phyloP scores from a whole-genome alignment of 352 stramenopile species.

The Elongisporangium undulatum region DNA sequence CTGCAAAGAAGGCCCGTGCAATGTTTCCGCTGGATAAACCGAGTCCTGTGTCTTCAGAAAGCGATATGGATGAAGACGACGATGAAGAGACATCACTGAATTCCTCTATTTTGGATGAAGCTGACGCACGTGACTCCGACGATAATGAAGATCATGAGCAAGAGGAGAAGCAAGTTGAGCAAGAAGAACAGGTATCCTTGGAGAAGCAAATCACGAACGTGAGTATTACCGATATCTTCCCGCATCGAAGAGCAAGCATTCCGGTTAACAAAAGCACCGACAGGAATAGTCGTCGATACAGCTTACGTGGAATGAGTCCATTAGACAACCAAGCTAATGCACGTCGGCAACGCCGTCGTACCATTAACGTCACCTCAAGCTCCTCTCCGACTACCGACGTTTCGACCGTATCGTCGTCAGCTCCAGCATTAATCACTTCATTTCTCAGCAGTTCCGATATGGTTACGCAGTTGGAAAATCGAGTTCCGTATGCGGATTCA shows the following conservation, averaged over 20 bases:
- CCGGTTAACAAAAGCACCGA: slow-evolving; percentile 19
- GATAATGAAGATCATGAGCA: slow-evolving; percentile 27
- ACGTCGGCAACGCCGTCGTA: slow-evolving; percentile 34
- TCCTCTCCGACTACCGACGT: slow-evolving; percentile 4
- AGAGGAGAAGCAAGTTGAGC: slow-evolving; percentile 25
- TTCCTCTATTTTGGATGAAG: slow-evolving; percentile 78
- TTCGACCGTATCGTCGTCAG: background rate
- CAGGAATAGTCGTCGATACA: slow-evolving; percentile 47
- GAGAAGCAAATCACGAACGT: background rate
- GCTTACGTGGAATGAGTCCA: slow-evolving; percentile 68
- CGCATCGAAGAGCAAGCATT: slow-evolving; percentile 24
- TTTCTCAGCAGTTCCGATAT: slow-evolving; percentile 37
- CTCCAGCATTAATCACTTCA: slow-evolving; percentile 23
- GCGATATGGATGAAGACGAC: slow-evolving; percentile 45
- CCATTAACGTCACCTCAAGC: slow-evolving; percentile 25
- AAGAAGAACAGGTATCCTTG: background rate
- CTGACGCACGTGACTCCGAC: slow-evolving; percentile 44
- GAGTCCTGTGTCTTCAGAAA: slow-evolving; percentile 10
- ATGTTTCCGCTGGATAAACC: slow-evolving; percentile 65
- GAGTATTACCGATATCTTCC: background rate
- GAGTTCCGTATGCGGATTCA: slow-evolving; percentile 62
- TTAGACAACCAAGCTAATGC: slow-evolving; percentile 72
- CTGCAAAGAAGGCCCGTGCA: slow-evolving; percentile 38
- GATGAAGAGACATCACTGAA: slow-evolving; percentile 83
- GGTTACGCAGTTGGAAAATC: slow-evolving; percentile 9